phyloP scores from a whole-genome alignment of 371 early-diverging fungal genomes.

The Apophysomyces ossiformis region DNA sequence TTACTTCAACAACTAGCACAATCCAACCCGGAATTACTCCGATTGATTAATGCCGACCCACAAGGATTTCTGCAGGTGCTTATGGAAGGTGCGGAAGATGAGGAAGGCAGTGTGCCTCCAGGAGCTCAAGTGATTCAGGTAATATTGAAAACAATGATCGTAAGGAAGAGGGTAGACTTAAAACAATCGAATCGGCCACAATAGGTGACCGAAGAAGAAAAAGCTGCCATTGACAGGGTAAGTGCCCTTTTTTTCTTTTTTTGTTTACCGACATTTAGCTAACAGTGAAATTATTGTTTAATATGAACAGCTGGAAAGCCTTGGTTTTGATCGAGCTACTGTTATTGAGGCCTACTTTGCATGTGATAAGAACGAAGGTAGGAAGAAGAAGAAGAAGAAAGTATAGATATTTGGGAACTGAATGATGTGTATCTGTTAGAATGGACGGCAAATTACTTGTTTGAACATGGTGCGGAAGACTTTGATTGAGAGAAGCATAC shows the following conservation, averaged over 20 bases:
- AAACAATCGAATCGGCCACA: conserved; percentile 35
- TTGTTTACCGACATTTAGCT: background rate
- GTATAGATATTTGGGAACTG: background rate
- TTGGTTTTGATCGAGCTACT: conserved; percentile 84
- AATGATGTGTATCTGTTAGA: conserved; percentile 45
- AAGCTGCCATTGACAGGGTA: conserved; percentile 90
- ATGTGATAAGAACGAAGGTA: conserved; percentile 95
- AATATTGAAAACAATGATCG: conserved; percentile 45
- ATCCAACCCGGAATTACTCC: conserved; percentile 85
- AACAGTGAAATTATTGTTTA: conserved; percentile 4
- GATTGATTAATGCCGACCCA: conserved; percentile 79
- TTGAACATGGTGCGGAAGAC: conserved; percentile 73
- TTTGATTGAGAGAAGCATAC: conserved; percentile 23
- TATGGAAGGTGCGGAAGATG: conserved; percentile 63
- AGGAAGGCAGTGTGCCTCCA: conserved; percentile 52
- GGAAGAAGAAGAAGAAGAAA: conserved; percentile 6
- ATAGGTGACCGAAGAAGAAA: conserved; percentile 86
- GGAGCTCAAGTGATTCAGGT: conserved; percentile 74
- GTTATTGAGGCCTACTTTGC: conserved; percentile 95
- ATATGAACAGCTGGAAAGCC: conserved; percentile 68
- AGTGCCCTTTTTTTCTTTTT: conserved; percentile 18
- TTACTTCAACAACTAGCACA: conserved; percentile 84
- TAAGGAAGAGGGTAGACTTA: conserved; percentile 66
- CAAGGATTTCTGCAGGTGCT: conserved; percentile 84
- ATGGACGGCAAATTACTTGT: conserved; percentile 94